phyloP scores from a whole-genome alignment of 352 stramenopile genomes.

The Aphanomyces invadans region DNA sequence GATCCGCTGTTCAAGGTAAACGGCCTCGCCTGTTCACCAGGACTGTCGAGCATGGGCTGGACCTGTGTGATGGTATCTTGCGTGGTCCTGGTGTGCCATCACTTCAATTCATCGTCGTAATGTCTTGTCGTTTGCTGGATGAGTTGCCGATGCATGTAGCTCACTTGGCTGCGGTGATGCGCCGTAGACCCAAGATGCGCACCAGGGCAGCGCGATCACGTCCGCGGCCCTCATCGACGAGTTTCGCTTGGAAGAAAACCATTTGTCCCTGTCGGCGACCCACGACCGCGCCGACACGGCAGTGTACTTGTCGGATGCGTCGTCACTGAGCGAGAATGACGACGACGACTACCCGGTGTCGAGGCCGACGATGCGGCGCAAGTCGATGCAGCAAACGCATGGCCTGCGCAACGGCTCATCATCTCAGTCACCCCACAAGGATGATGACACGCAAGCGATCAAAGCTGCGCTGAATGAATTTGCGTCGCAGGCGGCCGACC shows the following conservation, averaged over 20 bases:
- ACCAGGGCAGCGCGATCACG: not conserved
- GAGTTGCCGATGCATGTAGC: no score
- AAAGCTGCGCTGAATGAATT: slow-evolving; percentile 40
- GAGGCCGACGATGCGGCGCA: not conserved
- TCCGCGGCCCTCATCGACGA: not conserved
- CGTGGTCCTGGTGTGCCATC: no score
- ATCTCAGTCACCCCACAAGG: not conserved
- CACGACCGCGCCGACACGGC: not conserved
- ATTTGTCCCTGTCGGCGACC: slow-evolving; percentile 1
- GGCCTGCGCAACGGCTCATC: no score
- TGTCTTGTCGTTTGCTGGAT: no score
- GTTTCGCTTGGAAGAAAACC: slow-evolving; percentile 7
- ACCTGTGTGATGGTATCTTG: no score
- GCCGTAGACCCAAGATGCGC: not conserved
- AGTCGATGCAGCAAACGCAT: not conserved
- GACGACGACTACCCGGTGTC: slow-evolving; percentile 13
- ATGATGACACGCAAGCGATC: not conserved
- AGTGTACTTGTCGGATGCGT: slow-evolving; percentile 3
- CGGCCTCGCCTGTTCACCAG: no score
- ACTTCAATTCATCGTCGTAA: no score
- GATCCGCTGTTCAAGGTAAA: slow-evolving; percentile 32
- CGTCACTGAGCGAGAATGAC: slow-evolving; percentile 19
- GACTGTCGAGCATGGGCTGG: no score
- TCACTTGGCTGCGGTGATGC: no score
- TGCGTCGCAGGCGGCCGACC: slow-evolving; percentile 52